Conservation (phyloP, 805 yeast species). For the Kodamaea neixiangensis region DNA sequence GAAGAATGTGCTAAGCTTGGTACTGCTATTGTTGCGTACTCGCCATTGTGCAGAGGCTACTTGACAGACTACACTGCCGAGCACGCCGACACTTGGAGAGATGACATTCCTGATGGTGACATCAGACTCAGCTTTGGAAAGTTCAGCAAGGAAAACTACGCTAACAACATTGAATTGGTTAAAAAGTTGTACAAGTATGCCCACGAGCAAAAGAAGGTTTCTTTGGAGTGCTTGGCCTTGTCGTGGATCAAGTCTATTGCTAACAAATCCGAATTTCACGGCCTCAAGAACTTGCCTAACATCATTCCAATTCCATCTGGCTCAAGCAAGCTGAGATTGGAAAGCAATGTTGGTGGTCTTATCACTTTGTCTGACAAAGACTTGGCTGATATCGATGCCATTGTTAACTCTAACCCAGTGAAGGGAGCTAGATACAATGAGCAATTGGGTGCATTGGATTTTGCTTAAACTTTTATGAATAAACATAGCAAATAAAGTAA, state of each 20-base stretch:
- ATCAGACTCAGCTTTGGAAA: conserved; percentile 52
- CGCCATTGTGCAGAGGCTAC: conserved; percentile 81
- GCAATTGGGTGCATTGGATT: not conserved
- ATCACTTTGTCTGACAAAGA: conserved; percentile 55
- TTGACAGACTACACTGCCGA: conserved; percentile 62
- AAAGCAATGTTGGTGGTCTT: conserved; percentile 54
- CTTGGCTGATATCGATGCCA: conserved; percentile 50
- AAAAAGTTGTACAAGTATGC: conserved; percentile 53
- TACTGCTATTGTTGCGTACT: conserved; percentile 74
- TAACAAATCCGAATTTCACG: conserved; percentile 55
- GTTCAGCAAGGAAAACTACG: conserved; percentile 58
- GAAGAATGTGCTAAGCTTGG: conserved; percentile 55
- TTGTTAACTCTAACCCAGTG: conserved; percentile 45
- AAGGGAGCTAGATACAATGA: conserved; percentile 55
- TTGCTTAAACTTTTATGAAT: not conserved
- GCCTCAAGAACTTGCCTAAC: conserved; percentile 46
- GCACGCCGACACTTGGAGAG: conserved; percentile 27
- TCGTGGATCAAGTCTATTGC: conserved; percentile 59
- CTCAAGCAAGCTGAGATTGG: conserved; percentile 56
- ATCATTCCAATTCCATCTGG: conserved; percentile 83
- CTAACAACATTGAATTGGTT: conserved; percentile 53
- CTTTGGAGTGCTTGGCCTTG: conserved; percentile 55
- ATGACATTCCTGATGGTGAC: conserved; percentile 59
- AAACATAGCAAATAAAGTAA: too few relatives aligned
- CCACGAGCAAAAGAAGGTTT: conserved; percentile 43